A percentile compares a stretch with the other conserved stretches of the same genome.
phyloP scores from a whole-genome alignment of 208 protist genomes.

The Blastocrithidia nonstop region DNA sequence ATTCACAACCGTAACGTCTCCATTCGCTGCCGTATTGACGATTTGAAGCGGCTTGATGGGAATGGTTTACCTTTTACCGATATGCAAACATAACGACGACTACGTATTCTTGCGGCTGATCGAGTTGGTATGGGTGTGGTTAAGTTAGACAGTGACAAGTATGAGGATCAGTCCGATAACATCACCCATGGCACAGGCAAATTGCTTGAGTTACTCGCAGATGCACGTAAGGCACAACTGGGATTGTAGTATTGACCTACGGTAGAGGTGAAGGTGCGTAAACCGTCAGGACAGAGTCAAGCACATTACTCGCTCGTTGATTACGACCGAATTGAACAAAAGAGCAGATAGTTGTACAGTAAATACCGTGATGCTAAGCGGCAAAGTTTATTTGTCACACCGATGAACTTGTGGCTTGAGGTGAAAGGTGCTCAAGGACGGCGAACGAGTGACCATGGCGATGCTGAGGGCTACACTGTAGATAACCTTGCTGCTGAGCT shows the following conservation, averaged over 20 bases:
- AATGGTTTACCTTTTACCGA: conserved; percentile 64
- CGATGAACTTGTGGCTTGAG: conserved; percentile 79
- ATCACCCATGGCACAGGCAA: conserved; percentile 61
- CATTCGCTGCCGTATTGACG: conserved; percentile 58
- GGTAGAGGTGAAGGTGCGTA: conserved; percentile 82
- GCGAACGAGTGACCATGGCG: conserved; percentile 31
- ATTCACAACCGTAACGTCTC: conserved; percentile 84
- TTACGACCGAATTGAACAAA: conserved; percentile 64
- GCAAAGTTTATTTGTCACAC: conserved; percentile 77
- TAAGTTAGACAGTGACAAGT: conserved; percentile 82
- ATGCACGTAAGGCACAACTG: conserved; percentile 77
- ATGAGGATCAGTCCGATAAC: conserved; percentile 80
- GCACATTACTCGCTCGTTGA: conserved; percentile 77
- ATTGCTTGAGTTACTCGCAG: conserved; percentile 67
- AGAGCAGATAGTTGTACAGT: conserved; percentile 59
- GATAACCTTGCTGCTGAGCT: conserved; percentile 33
- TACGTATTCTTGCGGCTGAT: conserved; percentile 63
- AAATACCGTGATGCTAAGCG: conserved; percentile 81
- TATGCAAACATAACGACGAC: conserved; percentile 66
- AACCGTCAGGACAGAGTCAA: conserved; percentile 71
- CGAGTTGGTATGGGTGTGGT: conserved; percentile 76
- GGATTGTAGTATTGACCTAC: conserved; percentile 79
- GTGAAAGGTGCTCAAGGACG: conserved; percentile 67
- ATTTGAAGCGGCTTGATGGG: conserved; percentile 64
- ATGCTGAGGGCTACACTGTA: conserved; percentile 65